Evolutionary conservation across 768 basidiomycete species (phyloP).

Genomic region (Termitomyces sp.): DNA sequence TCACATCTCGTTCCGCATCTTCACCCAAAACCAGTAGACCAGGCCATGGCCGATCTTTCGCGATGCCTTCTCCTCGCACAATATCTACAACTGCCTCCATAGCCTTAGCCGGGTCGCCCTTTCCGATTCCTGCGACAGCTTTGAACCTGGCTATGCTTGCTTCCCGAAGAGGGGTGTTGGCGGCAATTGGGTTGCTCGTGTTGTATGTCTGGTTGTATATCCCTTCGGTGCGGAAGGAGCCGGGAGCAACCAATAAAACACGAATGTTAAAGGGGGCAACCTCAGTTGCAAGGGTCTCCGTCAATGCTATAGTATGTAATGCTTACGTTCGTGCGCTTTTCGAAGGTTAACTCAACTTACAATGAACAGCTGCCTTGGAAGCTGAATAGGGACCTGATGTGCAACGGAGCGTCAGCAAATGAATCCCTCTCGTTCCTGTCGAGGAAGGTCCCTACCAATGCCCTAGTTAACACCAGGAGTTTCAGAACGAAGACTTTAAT

Average conservation of each 20-base stretch:
- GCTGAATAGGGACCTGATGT: conserved; percentile 43
- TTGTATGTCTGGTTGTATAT: conserved; percentile 40
- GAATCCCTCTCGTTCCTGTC: not conserved
- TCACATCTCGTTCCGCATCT: conserved; percentile 50
- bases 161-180: conserved; percentile 43
- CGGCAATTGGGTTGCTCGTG: conserved; percentile 37
- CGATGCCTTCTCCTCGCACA: conserved; percentile 49
- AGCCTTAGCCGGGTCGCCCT: conserved; percentile 56
- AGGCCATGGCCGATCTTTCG: conserved; percentile 43
- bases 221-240: conserved; percentile 57
- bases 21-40: conserved; percentile 45
- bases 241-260: conserved; percentile 54
- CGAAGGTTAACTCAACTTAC: not conserved
- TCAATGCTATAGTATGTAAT: conserved; percentile 35
- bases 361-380: conserved; percentile 60
- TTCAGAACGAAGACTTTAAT: not conserved
- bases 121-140: conserved; percentile 38
- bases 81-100: conserved; percentile 47
- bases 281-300: conserved; percentile 52
- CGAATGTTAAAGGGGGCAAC: conserved; percentile 53
- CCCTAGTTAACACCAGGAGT: conserved; percentile 20
- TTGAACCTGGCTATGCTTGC: conserved; percentile 25
- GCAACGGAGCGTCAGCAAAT: not conserved
- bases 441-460: conserved; percentile 21
- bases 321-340: not conserved